Conservation (phyloP, 495 filamentous ascomycete genomes). For the Neurospora africana region DNA sequence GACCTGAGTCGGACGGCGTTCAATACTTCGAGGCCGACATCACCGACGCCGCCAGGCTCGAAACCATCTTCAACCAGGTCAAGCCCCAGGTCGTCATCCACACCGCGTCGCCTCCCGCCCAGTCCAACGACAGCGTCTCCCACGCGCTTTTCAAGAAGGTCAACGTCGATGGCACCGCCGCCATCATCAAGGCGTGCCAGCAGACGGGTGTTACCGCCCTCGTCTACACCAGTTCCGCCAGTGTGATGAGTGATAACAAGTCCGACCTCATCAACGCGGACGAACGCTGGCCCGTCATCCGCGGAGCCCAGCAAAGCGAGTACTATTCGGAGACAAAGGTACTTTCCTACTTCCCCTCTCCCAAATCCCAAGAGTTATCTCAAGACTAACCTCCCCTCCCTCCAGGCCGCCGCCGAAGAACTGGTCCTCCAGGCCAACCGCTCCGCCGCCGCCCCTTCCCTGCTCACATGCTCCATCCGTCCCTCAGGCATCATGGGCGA, state of each 20-base stretch:
- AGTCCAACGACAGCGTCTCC: conserved; percentile 31
- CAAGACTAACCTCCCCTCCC: conserved; percentile 2
- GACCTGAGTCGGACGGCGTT: conserved; percentile 53
- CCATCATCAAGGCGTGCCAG: conserved; percentile 63
- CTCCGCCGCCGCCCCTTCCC: conserved; percentile 39
- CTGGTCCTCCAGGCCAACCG: conserved; percentile 81
- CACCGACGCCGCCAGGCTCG: conserved; percentile 56
- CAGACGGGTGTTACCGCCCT: conserved; percentile 76
- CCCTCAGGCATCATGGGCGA: conserved; percentile 88
- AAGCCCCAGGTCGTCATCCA: conserved; percentile 89
- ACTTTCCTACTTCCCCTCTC: background rate
- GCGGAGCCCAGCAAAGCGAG: conserved; percentile 61
- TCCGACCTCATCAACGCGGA: conserved; percentile 80
- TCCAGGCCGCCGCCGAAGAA: conserved; percentile 77
- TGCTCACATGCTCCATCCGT: conserved; percentile 72
- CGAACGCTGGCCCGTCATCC: conserved; percentile 74
- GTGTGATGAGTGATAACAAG: conserved; percentile 71
- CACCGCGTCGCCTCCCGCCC: conserved; percentile 69
- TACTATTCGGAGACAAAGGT: conserved; percentile 91
- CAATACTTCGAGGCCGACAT: conserved; percentile 82
- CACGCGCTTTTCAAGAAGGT: conserved; percentile 68
- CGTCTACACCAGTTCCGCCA: conserved; percentile 89
- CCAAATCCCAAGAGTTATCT: too few species aligned
- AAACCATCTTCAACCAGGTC: conserved; percentile 53
- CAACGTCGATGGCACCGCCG: conserved; percentile 83